Evolutionary conservation across 83 land plant species (phyloP).

Genomic region (Larix sibirica): DNA sequence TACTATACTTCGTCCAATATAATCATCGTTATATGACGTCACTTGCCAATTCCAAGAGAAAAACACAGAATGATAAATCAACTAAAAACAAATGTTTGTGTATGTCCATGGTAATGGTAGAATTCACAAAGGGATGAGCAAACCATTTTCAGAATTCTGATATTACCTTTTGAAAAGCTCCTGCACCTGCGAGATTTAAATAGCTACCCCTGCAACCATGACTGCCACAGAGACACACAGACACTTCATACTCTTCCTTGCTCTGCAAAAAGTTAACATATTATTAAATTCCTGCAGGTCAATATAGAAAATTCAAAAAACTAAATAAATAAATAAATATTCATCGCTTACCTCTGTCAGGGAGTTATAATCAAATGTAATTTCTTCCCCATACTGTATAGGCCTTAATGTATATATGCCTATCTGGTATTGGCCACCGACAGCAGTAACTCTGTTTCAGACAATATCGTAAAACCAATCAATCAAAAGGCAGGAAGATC

Average conservation of each 20-base stretch:
- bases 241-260: slow-evolving; percentile 94
- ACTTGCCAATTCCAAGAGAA: neutral
- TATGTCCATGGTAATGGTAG: neutral
- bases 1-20: neutral
- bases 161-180: slow-evolving; percentile 85
- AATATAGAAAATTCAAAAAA: neutral
- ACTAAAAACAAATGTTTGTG: neutral
- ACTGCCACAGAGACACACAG: slow-evolving; percentile 97
- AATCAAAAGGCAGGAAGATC: neutral
- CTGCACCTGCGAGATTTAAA: slow-evolving; percentile 86
- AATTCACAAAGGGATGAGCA: neutral
- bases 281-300: neutral
- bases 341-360: slow-evolving; percentile 78
- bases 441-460: slow-evolving; percentile 91
- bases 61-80: neutral
- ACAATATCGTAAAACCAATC: slow-evolving; percentile 10
- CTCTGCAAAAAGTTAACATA: slow-evolving; percentile 56
- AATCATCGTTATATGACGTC: neutral
- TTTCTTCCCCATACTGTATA: slow-evolving; percentile 92
- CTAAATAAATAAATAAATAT: slow-evolving; percentile 4
- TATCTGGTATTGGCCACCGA: slow-evolving; percentile 94
- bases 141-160: too few relatives aligned
- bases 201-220: slow-evolving; percentile 97
- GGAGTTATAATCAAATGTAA: slow-evolving; percentile 97
- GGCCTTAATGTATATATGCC: slow-evolving; percentile 89